Conservation (phyloP, 208 protist genomes). For the Angomonas ambiguus region DNA sequence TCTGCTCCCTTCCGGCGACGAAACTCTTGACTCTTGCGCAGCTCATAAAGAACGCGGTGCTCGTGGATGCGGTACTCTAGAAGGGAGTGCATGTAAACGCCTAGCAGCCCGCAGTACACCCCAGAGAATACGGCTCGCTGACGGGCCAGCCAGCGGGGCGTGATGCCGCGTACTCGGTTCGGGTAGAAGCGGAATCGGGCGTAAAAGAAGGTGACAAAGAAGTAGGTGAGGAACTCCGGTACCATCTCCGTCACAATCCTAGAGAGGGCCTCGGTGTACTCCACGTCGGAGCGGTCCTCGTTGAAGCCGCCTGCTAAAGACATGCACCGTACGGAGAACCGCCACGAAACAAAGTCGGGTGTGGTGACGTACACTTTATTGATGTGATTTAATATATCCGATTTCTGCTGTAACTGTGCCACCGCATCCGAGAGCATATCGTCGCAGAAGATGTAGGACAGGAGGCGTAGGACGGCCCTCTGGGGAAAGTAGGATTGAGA, state of each 20-base stretch:
- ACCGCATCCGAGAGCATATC: slow-evolving; percentile 81
- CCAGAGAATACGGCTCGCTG: slow-evolving; percentile 79
- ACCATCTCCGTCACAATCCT: slow-evolving; percentile 53
- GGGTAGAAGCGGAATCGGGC: slow-evolving; percentile 79
- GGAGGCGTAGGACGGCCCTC: slow-evolving; percentile 65
- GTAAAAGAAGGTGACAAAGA: slow-evolving; percentile 69
- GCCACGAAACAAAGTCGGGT: slow-evolving; percentile 85
- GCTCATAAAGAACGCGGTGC: slow-evolving; percentile 76
- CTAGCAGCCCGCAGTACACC: slow-evolving; percentile 56
- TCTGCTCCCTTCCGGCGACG: slow-evolving; percentile 65
- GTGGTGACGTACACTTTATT: slow-evolving; percentile 84
- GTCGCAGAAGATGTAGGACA: slow-evolving; percentile 87
- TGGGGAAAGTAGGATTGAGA: slow-evolving; percentile 83
- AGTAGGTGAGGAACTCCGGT: slow-evolving; percentile 85
- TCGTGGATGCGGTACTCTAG: slow-evolving; percentile 76
- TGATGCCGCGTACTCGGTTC: slow-evolving; percentile 68
- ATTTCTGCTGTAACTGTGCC: slow-evolving; percentile 87
- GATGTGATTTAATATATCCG: slow-evolving; percentile 83
- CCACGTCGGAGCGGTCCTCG: slow-evolving; percentile 80
- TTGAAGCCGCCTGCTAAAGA: slow-evolving; percentile 82
- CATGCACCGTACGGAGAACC: slow-evolving; percentile 87
- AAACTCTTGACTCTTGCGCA: slow-evolving; percentile 67
- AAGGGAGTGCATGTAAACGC: slow-evolving; percentile 59
- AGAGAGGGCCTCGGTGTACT: slow-evolving; percentile 77
- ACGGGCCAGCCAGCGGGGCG: slow-evolving; percentile 67